phyloP scores from a whole-genome alignment of 176 grass and related monocot species.

The Thalia dealbata region DNA sequence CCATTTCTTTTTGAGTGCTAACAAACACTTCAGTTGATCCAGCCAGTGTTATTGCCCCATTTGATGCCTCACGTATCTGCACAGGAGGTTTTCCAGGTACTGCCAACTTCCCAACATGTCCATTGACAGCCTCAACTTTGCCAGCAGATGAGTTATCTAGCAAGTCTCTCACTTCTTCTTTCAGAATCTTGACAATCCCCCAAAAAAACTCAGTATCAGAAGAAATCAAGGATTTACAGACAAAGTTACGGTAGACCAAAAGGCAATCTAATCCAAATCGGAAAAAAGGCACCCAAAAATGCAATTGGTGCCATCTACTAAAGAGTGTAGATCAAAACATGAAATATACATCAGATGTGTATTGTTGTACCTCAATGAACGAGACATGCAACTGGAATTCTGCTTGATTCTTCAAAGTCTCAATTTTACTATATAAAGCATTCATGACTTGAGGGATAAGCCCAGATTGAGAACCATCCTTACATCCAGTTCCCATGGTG shows the following conservation, averaged over 20 bases:
- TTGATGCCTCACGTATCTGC: constrained; percentile 93
- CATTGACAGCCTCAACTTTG: constrained; percentile 67
- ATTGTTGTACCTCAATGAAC: constrained; percentile 73
- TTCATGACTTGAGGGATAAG: constrained; percentile 84
- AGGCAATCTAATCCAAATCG: background rate
- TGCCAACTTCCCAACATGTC: constrained; percentile 40
- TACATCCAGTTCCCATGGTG: constrained; percentile 77
- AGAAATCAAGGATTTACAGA: background rate
- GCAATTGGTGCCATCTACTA: too few relatives aligned
- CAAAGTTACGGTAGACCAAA: background rate
- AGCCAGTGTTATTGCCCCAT: constrained; percentile 86
- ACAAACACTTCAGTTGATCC: constrained; percentile 89
- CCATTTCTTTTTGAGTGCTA: constrained; percentile 82
- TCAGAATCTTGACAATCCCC: constrained; percentile 54
- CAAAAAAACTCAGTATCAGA: background rate
- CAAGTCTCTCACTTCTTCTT: constrained; percentile 98
- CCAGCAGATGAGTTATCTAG: constrained; percentile 43
- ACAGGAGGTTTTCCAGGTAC: constrained; percentile 80
- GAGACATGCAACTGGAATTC: constrained; percentile 86
- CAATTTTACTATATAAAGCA: constrained; percentile 68
- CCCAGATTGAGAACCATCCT: constrained; percentile 56
- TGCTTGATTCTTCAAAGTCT: constrained; percentile 63
- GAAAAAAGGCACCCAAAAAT: background rate
- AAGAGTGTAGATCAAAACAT: background rate
- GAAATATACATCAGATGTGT: background rate